Base-by-base conservation (phyloP, 1,139 yeast species). In the Geotrichum phurueaensis region DNA sequence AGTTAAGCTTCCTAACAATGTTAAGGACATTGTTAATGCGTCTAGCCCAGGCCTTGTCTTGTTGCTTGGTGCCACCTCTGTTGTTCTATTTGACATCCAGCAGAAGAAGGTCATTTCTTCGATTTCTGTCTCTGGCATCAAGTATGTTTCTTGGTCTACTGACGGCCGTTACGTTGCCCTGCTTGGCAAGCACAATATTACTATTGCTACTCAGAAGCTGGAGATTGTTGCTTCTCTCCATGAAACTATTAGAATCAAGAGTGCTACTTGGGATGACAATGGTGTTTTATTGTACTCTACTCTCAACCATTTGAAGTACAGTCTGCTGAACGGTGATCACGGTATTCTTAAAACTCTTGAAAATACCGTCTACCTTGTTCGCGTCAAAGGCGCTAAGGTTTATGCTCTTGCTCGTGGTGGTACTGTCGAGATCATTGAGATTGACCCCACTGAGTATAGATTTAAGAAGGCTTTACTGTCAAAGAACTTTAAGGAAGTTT, bases 201-300 rank as follows among this genome's bases (percentile, higher is more conserved):
- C 96, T 10, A 85, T 94, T 69, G 96, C 90, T 39, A 87, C 84
- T 69, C 87, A 84, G 73, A 86, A 85, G 66, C 81, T 94, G 69
- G 91, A 90, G 71, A 78, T 86, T 65, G 80, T 91, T 52, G 86
- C 94, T 59, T 86, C 96, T 4, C 82, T 92, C 83, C 98, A 92
- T 73, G 99, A 95, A 77, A 94, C 99, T 4, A 94, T 95, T 68
- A 83, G 99, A 75, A 90, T 95, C 70, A 95, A 95, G 79, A 87
- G 96, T 77, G 98, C 97, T 56, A 91, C 96, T 13, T 95, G 98
- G 98, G 99, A 94, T 73, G 97, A 91, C 69, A 80, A 89, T 55
- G 95, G 95, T 55, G 96, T 95, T 49, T 81, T 95, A 73, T 81
- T 95, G 67, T 95, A 92, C 75, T 87, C 97, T 29, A 95, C 99